Evolutionary conservation across 2,329 filamentous ascomycete genomes (phyloP).

Genomic region (Ceratocystis variospora): DNA sequence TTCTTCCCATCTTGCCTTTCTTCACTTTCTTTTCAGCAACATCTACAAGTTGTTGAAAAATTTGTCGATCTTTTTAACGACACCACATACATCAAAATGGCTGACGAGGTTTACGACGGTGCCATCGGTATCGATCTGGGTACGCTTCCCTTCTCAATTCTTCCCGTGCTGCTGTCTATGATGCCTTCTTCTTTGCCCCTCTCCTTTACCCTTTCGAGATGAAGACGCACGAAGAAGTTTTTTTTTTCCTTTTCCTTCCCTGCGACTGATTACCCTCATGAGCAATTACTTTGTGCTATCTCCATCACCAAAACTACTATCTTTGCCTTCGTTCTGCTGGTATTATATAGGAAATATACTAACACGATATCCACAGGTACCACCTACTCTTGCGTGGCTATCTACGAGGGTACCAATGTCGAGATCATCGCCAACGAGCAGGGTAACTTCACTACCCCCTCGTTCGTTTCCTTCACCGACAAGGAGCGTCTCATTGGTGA

Average conservation of each 20-base stretch:
- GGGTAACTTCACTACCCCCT: conserved; percentile 96
- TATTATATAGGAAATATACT: background rate
- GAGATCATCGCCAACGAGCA: conserved; percentile 99
- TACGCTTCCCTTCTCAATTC: conserved; percentile 34
- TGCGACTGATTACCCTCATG: background rate
- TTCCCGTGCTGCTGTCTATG: conserved; percentile 17
- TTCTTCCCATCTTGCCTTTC: conserved; percentile 19
- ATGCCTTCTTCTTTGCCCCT: conserved; percentile 14
- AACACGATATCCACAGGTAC: conserved; percentile 50
- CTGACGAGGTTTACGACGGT: conserved; percentile 98
- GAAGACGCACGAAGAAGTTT: conserved; percentile 14
- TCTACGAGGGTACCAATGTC: conserved; percentile 98
- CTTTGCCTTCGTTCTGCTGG: background rate
- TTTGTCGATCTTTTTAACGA: conserved; percentile 19
- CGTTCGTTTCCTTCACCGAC: conserved; percentile 97
- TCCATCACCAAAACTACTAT: background rate
- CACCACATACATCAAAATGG: conserved; percentile 42
- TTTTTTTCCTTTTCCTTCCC: background rate
- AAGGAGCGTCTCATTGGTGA: conserved; percentile 99
- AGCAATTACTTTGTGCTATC: background rate
- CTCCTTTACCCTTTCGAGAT: background rate
- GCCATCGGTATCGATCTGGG: conserved; percentile 99
- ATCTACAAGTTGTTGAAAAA: conserved; percentile 20
- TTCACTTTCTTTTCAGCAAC: conserved; percentile 19
- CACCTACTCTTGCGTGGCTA: conserved; percentile 99